Percentiles rank a stretch among this genome's conserved stretches.
Conservation (phyloP, 2,329 filamentous ascomycete species). For the Alternaria metachromatica region DNA sequence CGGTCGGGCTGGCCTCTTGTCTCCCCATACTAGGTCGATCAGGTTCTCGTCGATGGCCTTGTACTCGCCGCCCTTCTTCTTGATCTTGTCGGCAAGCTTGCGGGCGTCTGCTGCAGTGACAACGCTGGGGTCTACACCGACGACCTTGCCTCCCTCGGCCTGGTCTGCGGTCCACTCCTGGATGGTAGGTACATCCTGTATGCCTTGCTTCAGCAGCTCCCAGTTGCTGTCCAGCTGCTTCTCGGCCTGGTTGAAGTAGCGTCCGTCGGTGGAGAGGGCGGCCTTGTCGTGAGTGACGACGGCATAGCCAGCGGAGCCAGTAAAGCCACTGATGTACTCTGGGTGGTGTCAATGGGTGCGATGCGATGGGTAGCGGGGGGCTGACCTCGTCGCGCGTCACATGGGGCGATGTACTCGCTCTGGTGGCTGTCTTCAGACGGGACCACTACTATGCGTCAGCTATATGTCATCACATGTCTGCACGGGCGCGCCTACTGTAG, state of each 20-base stretch:
- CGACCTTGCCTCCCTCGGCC: constrained; percentile 82
- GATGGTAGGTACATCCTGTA: constrained; percentile 95
- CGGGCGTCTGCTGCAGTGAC: constrained; percentile 76
- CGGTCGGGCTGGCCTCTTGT: constrained; percentile 74
- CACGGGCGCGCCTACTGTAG: constrained; percentile 70
- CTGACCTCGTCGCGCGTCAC: constrained; percentile 81
- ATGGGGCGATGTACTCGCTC: constrained; percentile 97
- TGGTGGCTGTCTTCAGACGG: constrained; percentile 97
- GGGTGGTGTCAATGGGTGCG: constrained; percentile 35
- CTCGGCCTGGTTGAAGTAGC: constrained; percentile 96
- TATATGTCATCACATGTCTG: not conserved
- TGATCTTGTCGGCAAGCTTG: constrained; percentile 84
- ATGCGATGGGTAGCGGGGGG: constrained; percentile 20
- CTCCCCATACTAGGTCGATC: constrained; percentile 88
- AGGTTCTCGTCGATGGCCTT: constrained; percentile 80
- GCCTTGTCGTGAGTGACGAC: constrained; percentile 87
- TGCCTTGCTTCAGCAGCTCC: constrained; percentile 87
- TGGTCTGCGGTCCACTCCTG: constrained; percentile 93
- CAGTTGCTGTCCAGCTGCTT: constrained; percentile 93
- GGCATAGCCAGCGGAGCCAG: constrained; percentile 91
- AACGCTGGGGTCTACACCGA: constrained; percentile 89
- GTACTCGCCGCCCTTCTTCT: constrained; percentile 83
- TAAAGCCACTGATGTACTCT: constrained; percentile 92
- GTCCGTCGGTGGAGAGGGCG: constrained; percentile 89
- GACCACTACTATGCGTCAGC: constrained; percentile 70